Conservation (phyloP, 352 stramenopile species). For the Phytophthora podocarpi region DNA sequence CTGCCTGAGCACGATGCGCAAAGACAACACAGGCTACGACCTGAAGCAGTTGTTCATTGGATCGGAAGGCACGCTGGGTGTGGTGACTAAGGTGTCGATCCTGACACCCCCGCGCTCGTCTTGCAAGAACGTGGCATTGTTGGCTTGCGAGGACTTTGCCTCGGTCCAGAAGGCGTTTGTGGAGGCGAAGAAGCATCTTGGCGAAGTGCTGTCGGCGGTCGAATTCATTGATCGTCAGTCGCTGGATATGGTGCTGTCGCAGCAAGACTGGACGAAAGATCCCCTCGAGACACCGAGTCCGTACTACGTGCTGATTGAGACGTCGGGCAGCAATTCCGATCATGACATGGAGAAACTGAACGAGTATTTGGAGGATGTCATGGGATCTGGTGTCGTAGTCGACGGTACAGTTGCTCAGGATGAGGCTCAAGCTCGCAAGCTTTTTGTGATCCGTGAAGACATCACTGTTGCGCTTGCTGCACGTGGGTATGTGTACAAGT, state of each 20-base stretch:
- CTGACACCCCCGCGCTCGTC: constrained; percentile 45
- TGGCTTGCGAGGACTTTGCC: constrained; percentile 91
- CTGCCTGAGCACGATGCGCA: constrained; percentile 39
- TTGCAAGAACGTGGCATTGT: constrained; percentile 88
- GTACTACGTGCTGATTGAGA: constrained; percentile 97
- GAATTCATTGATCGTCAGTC: constrained; percentile 95
- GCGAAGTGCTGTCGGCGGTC: constrained; percentile 95
- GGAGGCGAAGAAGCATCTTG: constrained; percentile 87
- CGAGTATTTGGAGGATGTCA: constrained; percentile 78
- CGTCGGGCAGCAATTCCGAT: constrained; percentile 87
- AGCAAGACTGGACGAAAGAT: constrained; percentile 75
- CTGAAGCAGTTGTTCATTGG: constrained; percentile 44
- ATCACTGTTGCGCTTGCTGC: constrained; percentile 89
- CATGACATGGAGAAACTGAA: constrained; percentile 95
- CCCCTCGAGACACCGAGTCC: constrained; percentile 64
- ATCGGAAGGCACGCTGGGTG: constrained; percentile 96
- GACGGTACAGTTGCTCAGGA: constrained; percentile 95
- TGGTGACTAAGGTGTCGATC: constrained; percentile 83
- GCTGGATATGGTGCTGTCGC: constrained; percentile 85
- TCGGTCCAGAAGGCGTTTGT: constrained; percentile 82
- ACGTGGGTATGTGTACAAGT: constrained; percentile 97
- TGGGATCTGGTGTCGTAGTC: constrained; percentile 72
- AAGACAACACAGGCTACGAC: constrained; percentile 97
- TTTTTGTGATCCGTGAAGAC: constrained; percentile 96
- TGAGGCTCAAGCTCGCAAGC: constrained; percentile 85